Percentiles rank a stretch among this genome's conserved stretches.
Evolutionary conservation across 805 yeast species (phyloP).

Genomic region (Metschnikowia proteae): DNA sequence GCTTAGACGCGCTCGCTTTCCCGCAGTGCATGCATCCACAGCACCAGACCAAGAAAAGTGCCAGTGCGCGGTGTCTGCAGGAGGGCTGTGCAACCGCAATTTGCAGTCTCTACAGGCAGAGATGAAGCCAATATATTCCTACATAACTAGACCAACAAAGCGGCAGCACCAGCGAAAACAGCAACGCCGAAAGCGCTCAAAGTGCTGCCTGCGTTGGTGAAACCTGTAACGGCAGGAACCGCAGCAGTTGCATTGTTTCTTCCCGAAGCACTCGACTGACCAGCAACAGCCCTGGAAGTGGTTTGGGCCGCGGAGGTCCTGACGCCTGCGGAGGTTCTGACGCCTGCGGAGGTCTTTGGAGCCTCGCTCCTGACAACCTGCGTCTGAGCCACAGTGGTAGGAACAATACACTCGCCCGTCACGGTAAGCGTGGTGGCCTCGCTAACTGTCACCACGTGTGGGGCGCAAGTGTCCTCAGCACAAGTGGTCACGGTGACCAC

Average conservation of each 20-base stretch:
- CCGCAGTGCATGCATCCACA: no score
- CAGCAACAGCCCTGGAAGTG: constrained; percentile 1
- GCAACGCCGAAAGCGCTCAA: constrained; percentile 8
- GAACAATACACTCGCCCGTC: constrained; percentile 30
- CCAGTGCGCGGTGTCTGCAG: neutral
- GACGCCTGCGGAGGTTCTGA: neutral
- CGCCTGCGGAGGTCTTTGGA: constrained; percentile 3
- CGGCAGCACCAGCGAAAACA: constrained; percentile 13
- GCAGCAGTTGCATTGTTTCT: constrained; percentile 29
- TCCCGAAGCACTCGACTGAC: constrained; percentile 11
- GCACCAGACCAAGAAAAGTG: no score
- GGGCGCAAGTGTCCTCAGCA: constrained; percentile 24
- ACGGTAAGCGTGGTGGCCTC: constrained; percentile 31
- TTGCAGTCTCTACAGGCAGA: neutral
- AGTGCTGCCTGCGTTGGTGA: constrained; percentile 17
- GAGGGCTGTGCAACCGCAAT: neutral
- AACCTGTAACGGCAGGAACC: constrained; percentile 27
- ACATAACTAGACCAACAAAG: constrained; percentile 7
- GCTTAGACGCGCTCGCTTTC: no score
- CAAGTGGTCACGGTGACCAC: constrained; percentile 33
- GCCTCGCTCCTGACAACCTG: neutral
- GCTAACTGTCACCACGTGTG: constrained; percentile 25
- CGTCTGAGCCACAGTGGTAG: constrained; percentile 16
- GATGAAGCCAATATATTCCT: neutral
- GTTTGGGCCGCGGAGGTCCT: neutral